Base-by-base conservation (phyloP, 805 yeast species). In the Metschnikowia baotianmanensis region DNA sequence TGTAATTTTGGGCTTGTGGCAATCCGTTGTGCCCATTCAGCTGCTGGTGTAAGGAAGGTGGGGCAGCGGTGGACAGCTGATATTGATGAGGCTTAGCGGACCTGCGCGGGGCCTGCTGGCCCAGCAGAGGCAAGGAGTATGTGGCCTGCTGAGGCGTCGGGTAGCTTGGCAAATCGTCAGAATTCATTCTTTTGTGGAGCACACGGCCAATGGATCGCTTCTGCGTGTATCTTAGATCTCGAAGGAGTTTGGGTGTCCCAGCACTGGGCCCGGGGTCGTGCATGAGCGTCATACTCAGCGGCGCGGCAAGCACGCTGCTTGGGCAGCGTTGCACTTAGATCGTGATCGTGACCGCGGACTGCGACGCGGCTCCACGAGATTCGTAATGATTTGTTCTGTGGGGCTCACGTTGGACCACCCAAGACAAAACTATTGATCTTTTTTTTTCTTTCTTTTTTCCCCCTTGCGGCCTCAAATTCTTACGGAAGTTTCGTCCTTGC, bases 71-170 rank as follows among this genome's bases (percentile, higher is more conserved):
- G 40, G 26, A 29, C 34, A 31, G 43, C 31, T 34, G 45, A 25
- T 40, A 38, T 13, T 28, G 40, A 9, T 48, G 37, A 28, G 50
- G 44, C 31, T 34, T 34, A 20, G 32, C 26, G 17, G 17, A 7
- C 17, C 44, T 17, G 33, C 44, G 44, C 36, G 15, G 34, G 11
- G 34, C 15, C 22, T 19, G 27, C 4, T 17, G 28, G 15, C 24
- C 29, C 31, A 35, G 51, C 40, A 45, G 20, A 26, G 47, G 46
- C 22, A 45, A 31, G 18, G 42, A 36, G 34, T 52, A 48, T 5
- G 70, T 57, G 6, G 71, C 72, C 55, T 70, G 73, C 37, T 62
- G 69, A 2, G 75, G 76, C 19, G 76, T 70, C 5, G 74, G 76
- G 50, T 67, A 68, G 53, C 60, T 52, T 17, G 76, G 76, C 49